Evolutionary conservation across 2,329 filamentous ascomycete genomes (phyloP), one percentile per base, ranked within the genome.

Genomic region (Neofusicoccum kwambonambiense): DNA sequence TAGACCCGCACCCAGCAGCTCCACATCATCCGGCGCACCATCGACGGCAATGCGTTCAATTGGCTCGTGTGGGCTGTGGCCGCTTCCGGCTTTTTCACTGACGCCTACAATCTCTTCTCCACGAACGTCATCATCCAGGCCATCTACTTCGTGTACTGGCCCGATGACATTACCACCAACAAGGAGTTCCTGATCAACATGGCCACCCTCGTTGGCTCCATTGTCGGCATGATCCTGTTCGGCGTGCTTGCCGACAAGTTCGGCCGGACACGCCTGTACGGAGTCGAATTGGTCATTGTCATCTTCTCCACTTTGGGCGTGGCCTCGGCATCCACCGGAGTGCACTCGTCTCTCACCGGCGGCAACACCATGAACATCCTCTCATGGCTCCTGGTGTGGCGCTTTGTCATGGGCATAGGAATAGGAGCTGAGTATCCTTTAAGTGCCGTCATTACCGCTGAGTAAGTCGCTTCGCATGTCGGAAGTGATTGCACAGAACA

Each of bases 51-150:
- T 12, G 42, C 27, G 5, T 60, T 60, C 56, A 60, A 60, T 19
- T 60, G 56, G 56, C 56, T 60, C n/a, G 56, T 60, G 22, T 60
- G 56, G 56, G 56, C 56, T 1, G 56, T 60, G 35, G 56, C 56
- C 56, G 56, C 56, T 35, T 51, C 45, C 1, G 58, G 58, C 19
- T 51, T 62, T 4, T 42, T 79, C 41, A 78, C 78, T 2, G 77
- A 79, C 60, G 70, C 75, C 0, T 79, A 78, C 67, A 77, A 75
- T 37, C 68, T 79, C 1, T 79, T 79, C 63, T 72, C 76, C 6
- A 69, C 77, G 35, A 78, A 79, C 64, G 74, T 78, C 8, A 75
- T 79, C 15, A 74, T 78, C 3, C 77, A 77, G 3, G 76, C 77
- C 68, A 68, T 80, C 8, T 75, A 73, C 4, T 78, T 76, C 54